phyloP scores from a whole-genome alignment of 208 protist genomes.

The Naegleria gruberi region DNA sequence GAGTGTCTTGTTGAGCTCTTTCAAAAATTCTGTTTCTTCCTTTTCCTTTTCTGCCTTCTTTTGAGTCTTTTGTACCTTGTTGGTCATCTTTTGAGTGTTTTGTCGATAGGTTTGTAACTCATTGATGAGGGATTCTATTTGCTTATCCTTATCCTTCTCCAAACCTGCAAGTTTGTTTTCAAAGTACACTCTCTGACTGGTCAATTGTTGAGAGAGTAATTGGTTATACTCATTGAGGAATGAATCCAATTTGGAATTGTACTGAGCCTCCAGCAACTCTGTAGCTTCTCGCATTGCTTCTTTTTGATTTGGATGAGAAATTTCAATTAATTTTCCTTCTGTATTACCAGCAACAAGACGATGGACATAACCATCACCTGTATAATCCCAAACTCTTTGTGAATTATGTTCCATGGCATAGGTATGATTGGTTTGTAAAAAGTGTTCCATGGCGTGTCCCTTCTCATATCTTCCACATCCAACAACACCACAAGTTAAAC shows the following conservation, averaged over 20 bases:
- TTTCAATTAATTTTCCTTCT: constrained; percentile 20
- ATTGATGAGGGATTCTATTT: background rate
- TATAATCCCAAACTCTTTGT: constrained; percentile 29
- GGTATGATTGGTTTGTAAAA: constrained; percentile 17
- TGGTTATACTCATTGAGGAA: background rate
- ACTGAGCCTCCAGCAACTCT: background rate
- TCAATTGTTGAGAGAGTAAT: background rate
- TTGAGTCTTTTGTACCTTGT: background rate
- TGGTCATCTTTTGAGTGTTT: background rate
- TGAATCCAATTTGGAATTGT: background rate
- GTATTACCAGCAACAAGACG: background rate
- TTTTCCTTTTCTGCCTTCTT: background rate
- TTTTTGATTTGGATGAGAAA: background rate
- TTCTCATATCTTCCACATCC: constrained; percentile 24
- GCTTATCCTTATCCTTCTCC: background rate
- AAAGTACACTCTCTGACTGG: background rate
- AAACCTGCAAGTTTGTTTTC: background rate
- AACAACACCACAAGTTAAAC: constrained; percentile 22
- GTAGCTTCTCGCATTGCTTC: background rate
- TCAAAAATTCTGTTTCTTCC: background rate
- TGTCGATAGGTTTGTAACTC: background rate
- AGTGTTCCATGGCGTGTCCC: constrained; percentile 17
- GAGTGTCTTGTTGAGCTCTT: background rate
- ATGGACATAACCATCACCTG: constrained; percentile 28
- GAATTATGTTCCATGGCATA: constrained; percentile 22